Percentiles rank a stretch among this genome's conserved stretches.
phyloP scores from a whole-genome alignment of 768 basidiomycete species.

The Lanmaoa rubissima region DNA sequence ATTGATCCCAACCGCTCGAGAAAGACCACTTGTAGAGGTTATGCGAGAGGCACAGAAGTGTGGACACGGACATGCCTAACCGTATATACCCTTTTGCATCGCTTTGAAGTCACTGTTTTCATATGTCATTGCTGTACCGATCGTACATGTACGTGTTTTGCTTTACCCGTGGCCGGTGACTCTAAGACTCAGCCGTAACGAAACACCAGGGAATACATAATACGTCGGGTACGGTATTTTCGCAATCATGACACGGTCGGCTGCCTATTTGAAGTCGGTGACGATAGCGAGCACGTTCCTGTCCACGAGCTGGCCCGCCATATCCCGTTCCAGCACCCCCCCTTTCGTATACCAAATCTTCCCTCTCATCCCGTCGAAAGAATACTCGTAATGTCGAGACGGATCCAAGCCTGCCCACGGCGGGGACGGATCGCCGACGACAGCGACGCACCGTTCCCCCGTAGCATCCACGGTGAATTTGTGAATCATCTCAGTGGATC shows the following conservation, averaged over 20 bases:
- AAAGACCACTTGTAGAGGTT: not conserved
- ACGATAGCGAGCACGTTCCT: constrained; percentile 9
- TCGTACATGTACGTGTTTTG: not conserved
- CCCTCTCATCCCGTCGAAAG: constrained; percentile 13
- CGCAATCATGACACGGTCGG: not conserved
- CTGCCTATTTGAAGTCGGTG: constrained; percentile 10
- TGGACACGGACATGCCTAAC: not conserved
- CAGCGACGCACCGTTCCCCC: constrained; percentile 6
- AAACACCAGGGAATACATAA: not conserved
- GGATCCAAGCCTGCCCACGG: constrained; percentile 4
- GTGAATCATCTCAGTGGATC: not conserved
- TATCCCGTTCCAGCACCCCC: not conserved
- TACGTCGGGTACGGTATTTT: not conserved
- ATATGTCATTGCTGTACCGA: not conserved
- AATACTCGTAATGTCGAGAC: not conserved
- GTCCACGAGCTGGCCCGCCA: not conserved
- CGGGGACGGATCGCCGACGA: constrained; percentile 13
- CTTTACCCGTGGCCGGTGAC: not conserved
- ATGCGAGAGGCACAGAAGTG: not conserved
- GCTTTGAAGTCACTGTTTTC: not conserved
- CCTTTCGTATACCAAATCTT: constrained; percentile 13
- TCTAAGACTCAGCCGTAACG: not conserved
- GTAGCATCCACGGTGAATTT: constrained; percentile 22
- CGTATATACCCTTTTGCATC: constrained; percentile 4
- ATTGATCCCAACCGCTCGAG: not conserved